Evolutionary conservation across 176 grass and related monocot species (phyloP).

Genomic region (Stipa capillata): DNA sequence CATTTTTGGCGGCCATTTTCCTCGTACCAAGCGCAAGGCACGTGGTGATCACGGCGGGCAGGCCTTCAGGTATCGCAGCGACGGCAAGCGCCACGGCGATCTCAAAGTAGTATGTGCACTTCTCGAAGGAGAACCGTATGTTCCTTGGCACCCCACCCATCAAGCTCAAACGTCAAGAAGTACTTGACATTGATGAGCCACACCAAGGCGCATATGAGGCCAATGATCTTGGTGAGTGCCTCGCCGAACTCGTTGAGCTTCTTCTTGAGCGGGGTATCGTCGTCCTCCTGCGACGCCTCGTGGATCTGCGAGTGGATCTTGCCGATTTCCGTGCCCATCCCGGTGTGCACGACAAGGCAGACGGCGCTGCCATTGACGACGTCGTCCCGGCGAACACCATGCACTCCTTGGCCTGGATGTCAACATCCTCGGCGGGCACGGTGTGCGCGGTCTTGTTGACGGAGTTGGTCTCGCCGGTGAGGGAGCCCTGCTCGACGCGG

Average conservation of each 20-base stretch:
- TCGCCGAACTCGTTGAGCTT: conserved; percentile 82
- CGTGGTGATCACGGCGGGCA: conserved; percentile 80
- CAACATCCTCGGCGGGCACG: conserved; percentile 44
- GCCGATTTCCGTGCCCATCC: conserved; percentile 78
- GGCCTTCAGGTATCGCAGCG: conserved; percentile 70
- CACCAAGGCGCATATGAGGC: conserved; percentile 55
- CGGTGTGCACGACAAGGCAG: conserved; percentile 65
- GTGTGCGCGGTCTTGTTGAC: conserved; percentile 64
- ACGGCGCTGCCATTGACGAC: conserved; percentile 66
- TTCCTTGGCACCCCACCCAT: conserved; percentile 49
- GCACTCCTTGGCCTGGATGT: conserved; percentile 78
- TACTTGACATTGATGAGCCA: conserved; percentile 93
- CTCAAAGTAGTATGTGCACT: conserved; percentile 92
- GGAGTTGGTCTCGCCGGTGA: conserved; percentile 67
- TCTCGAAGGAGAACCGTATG: conserved; percentile 66
- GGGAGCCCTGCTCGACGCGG: conserved; percentile 64
- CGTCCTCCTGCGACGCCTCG: conserved; percentile 65
- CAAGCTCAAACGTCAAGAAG: conserved; percentile 53
- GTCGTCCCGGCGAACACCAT: conserved; percentile 75
- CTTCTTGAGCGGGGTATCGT: conserved; percentile 80
- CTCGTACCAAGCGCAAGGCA: conserved; percentile 76
- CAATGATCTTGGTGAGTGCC: conserved; percentile 69
- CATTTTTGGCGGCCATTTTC: conserved; percentile 91
- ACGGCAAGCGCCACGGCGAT: conserved; percentile 81
- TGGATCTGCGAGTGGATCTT: conserved; percentile 87